A percentile compares a stretch with the other conserved stretches of the same genome.
phyloP scores from a whole-genome alignment of 768 basidiomycete species.

The Podaxis pistillaris region DNA sequence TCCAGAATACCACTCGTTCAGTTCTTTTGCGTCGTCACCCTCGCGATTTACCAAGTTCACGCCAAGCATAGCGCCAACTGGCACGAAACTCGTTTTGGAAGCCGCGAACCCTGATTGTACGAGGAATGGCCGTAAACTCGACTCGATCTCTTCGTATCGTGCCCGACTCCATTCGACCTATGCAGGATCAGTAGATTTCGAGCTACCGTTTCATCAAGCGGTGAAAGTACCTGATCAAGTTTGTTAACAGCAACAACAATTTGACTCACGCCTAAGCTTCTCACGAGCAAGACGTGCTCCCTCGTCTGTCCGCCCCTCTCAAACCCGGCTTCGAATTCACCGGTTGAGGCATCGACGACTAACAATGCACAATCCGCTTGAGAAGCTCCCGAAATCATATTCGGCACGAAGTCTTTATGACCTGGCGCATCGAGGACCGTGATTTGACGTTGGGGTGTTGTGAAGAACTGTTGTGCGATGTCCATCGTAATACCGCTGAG shows the following conservation, averaged over 20 bases:
- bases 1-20: slow-evolving; percentile 81
- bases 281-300: slow-evolving; percentile 88
- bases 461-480: slow-evolving; percentile 78
- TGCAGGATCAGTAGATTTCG: neutral
- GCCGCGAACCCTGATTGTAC: slow-evolving; percentile 83
- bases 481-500: slow-evolving; percentile 97
- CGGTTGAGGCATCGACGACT: slow-evolving; percentile 85
- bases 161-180: slow-evolving; percentile 86
- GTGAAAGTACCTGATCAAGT: slow-evolving; percentile 71
- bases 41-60: slow-evolving; percentile 69
- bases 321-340: slow-evolving; percentile 97
- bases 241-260: slow-evolving; percentile 95
- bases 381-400: slow-evolving; percentile 98
- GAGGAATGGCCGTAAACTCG: slow-evolving; percentile 75
- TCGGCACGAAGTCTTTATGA: slow-evolving; percentile 96
- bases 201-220: neutral
- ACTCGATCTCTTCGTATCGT: slow-evolving; percentile 85
- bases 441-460: slow-evolving; percentile 73
- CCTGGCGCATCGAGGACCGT: slow-evolving; percentile 98
- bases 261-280: slow-evolving; percentile 90
- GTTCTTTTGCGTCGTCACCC: slow-evolving; percentile 40
- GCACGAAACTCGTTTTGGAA: slow-evolving; percentile 79
- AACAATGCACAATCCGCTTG: slow-evolving; percentile 95
- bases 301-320: slow-evolving; percentile 92
- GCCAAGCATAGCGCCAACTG: slow-evolving; percentile 88